Conservation (phyloP, 1,139 yeast species). For the Zhuliangozyma blackwelliae region DNA sequence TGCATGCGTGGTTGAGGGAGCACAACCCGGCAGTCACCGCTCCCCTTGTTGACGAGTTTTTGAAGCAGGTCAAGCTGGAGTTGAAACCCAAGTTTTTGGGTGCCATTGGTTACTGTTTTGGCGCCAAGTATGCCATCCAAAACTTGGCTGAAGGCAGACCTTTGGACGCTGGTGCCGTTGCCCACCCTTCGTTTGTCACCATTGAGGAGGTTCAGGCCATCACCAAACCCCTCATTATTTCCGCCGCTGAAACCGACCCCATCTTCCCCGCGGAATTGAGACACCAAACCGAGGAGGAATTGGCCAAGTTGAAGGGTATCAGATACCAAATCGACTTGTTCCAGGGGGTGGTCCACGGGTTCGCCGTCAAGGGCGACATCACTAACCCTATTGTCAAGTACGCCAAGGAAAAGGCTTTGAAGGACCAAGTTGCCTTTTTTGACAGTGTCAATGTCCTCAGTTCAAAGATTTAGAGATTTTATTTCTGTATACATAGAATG, state of each 20-base stretch:
- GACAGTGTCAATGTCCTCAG: constrained; percentile 1
- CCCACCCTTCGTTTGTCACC: constrained; percentile 74
- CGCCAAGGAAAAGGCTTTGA: constrained; percentile 66
- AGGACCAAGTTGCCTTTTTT: constrained; percentile 47
- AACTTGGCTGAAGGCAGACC: constrained; percentile 46
- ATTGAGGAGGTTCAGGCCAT: constrained; percentile 61
- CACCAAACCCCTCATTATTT: constrained; percentile 56
- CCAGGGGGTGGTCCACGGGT: constrained; percentile 69
- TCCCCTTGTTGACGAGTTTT: constrained; percentile 37
- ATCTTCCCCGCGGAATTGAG: constrained; percentile 63
- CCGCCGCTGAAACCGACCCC: constrained; percentile 68
- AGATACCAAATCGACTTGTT: constrained; percentile 58
- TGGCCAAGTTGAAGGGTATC: constrained; percentile 35
- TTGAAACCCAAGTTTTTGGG: constrained; percentile 49
- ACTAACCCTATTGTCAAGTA: constrained; percentile 49
- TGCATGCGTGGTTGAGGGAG: constrained; percentile 47
- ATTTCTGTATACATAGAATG: too few relatives aligned
- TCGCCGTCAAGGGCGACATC: constrained; percentile 70
- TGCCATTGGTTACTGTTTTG: constrained; percentile 79
- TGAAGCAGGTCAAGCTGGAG: constrained; percentile 39
- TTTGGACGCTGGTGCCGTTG: constrained; percentile 62
- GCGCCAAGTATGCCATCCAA: constrained; percentile 65
- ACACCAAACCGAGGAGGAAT: constrained; percentile 52
- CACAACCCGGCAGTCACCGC: constrained; percentile 49
- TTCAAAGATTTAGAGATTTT: too few relatives aligned